A percentile compares a stretch with the other conserved stretches of the same genome.
phyloP scores from a whole-genome alignment of 2,329 filamentous ascomycete species.

The Exophiala spinifera region DNA sequence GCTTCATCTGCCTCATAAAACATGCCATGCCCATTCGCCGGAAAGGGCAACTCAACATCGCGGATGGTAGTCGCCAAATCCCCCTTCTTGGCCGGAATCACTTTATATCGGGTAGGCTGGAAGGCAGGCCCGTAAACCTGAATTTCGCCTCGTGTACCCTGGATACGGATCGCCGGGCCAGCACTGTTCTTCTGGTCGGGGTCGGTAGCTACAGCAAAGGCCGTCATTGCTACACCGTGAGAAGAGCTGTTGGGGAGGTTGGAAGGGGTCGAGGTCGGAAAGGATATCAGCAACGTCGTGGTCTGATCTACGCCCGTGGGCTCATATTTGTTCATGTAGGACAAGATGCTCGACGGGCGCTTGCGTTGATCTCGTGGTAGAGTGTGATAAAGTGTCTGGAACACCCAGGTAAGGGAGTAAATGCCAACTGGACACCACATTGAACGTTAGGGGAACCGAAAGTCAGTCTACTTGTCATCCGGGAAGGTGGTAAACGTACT shows the following conservation, averaged over 20 bases:
- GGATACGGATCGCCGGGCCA: constrained; percentile 28
- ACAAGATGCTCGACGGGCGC: constrained; percentile 37
- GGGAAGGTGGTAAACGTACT: constrained; percentile 14
- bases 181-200: constrained; percentile 23
- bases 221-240: constrained; percentile 37
- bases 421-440: constrained; percentile 58
- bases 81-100: too few relatives aligned
- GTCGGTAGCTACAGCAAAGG: constrained; percentile 25
- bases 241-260: constrained; percentile 55
- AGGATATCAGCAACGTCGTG: constrained; percentile 26
- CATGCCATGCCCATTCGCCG: not conserved
- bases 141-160: constrained; percentile 29
- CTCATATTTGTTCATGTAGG: constrained; percentile 47
- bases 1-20: constrained; percentile 67
- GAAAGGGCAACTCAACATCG: too few relatives aligned
- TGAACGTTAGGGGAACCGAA: not conserved
- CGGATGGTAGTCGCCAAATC: too few relatives aligned
- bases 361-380: constrained; percentile 40
- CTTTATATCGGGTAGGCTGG: too few relatives aligned
- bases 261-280: constrained; percentile 49
- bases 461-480: not conserved
- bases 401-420: constrained; percentile 86
- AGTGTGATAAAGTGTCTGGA: constrained; percentile 56
- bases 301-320: constrained; percentile 29
- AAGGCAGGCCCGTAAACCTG: constrained; percentile 24